These are phyloP conservation scores for Bryum argenteum DNA, from an alignment of 225 moss, liverwort and hornwort genomes.

Conservation along the genomic window DNA sequence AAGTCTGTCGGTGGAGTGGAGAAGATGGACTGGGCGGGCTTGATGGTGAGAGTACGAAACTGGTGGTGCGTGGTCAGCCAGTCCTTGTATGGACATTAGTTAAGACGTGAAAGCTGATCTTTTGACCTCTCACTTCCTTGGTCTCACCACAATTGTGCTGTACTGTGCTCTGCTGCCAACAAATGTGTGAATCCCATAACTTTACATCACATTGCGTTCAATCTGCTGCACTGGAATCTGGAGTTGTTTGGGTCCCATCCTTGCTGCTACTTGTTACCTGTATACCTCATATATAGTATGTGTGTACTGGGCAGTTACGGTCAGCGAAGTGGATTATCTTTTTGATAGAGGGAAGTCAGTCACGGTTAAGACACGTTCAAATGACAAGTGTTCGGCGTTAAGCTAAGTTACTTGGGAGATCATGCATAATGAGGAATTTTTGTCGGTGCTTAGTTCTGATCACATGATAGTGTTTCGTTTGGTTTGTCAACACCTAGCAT, in stretches of 20 bases:
- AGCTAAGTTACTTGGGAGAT: too few species aligned
- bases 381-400: too few species aligned
- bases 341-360: too few species aligned
- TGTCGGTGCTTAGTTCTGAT: too few species aligned
- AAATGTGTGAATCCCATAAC: background rate
- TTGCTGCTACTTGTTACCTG: background rate
- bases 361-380: too few species aligned
- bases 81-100: slow-evolving; percentile 12
- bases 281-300: too few species aligned
- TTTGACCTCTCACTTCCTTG: background rate
- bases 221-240: background rate
- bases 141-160: background rate
- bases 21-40: slow-evolving; percentile 8
- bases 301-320: too few species aligned
- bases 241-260: background rate
- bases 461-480: too few species aligned
- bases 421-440: too few species aligned
- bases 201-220: background rate
- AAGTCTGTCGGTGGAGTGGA: background rate
- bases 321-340: too few species aligned
- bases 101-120: background rate
- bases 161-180: background rate
- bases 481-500: too few species aligned
- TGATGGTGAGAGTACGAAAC: slow-evolving; percentile 10
- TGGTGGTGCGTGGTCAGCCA: slow-evolving; percentile 11